These are phyloP conservation scores for Dillenia suffruticosa DNA, from an alignment of 164 flowering plant species.

Conservation along the genomic window DNA sequence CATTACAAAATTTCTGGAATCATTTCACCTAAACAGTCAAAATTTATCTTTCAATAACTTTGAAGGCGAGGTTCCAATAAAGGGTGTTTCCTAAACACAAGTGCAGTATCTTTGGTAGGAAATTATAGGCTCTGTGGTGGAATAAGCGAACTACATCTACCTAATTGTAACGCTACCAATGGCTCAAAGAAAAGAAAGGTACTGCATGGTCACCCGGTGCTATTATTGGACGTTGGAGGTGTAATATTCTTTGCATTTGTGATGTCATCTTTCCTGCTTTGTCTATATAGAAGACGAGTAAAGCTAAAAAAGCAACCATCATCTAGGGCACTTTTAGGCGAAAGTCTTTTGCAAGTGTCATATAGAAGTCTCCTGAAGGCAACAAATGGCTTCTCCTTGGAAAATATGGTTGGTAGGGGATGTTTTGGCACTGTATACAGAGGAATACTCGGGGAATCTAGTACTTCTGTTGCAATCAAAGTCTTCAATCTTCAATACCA, in stretches of 20 bases:
- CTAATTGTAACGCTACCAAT: not conserved
- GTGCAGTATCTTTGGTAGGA: not conserved
- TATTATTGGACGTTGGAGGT: not conserved
- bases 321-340: too few species aligned
- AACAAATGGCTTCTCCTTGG: too few species aligned
- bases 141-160: conserved; percentile 2
- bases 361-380: too few species aligned
- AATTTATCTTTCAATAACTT: conserved; percentile 6
- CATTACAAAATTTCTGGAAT: not conserved
- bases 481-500: too few species aligned
- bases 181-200: not conserved
- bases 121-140: conserved; percentile 14
- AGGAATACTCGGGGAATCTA: too few species aligned
- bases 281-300: not conserved
- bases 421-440: too few species aligned
- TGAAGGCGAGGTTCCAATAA: conserved; percentile 12
- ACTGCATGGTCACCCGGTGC: not conserved
- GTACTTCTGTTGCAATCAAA: too few species aligned
- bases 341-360: too few species aligned
- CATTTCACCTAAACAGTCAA: not conserved
- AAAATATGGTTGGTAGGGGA: too few species aligned
- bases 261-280: not conserved
- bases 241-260: not conserved
- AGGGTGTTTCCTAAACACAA: conserved; percentile 11
- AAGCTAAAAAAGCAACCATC: not conserved